Percentiles rank a stretch among this genome's conserved stretches.
Conservation (phyloP, 2,329 filamentous ascomycete genomes). For the Chaetomium strumarium region DNA sequence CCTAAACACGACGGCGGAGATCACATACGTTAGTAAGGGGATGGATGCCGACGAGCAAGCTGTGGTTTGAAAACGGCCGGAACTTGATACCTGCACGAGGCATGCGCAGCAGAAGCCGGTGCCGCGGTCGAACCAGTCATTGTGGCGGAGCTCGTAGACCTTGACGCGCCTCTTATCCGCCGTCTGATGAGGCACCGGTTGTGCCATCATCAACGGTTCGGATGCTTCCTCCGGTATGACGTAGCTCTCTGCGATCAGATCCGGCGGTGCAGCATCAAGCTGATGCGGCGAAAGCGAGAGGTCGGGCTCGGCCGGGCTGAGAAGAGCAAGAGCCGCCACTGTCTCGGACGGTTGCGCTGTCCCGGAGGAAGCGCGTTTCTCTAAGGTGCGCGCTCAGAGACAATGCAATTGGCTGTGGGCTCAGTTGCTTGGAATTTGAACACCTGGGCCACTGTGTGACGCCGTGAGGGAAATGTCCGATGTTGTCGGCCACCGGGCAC, state of each 20-base stretch:
- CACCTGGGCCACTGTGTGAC: conserved; percentile 10
- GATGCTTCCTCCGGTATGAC: conserved; percentile 48
- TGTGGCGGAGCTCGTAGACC: conserved; percentile 96
- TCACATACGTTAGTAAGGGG: conserved; percentile 1
- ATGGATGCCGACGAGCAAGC: neutral
- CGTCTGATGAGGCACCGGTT: conserved; percentile 62
- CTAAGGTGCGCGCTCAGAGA: neutral
- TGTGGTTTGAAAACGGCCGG: conserved; percentile 27
- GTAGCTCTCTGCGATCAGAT: conserved; percentile 45
- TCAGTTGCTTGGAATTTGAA: neutral
- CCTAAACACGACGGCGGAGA: conserved; percentile 32
- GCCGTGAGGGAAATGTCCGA: conserved; percentile 16
- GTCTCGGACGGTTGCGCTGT: conserved; percentile 32
- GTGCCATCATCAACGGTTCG: conserved; percentile 65
- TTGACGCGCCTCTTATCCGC: conserved; percentile 78
- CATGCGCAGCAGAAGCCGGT: conserved; percentile 90
- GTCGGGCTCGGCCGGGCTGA: conserved; percentile 48
- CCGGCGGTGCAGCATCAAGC: conserved; percentile 48
- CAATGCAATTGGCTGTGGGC: neutral
- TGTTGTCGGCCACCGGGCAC: conserved; percentile 6
- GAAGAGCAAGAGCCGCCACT: conserved; percentile 52
- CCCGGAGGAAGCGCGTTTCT: conserved; percentile 32
- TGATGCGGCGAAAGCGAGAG: conserved; percentile 54
- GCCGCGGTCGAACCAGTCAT: conserved; percentile 98
- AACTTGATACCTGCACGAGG: conserved; percentile 56